phyloP scores from a whole-genome alignment of 2,329 filamentous ascomycete genomes.

The Zelopaecilomyces penicillatus region DNA sequence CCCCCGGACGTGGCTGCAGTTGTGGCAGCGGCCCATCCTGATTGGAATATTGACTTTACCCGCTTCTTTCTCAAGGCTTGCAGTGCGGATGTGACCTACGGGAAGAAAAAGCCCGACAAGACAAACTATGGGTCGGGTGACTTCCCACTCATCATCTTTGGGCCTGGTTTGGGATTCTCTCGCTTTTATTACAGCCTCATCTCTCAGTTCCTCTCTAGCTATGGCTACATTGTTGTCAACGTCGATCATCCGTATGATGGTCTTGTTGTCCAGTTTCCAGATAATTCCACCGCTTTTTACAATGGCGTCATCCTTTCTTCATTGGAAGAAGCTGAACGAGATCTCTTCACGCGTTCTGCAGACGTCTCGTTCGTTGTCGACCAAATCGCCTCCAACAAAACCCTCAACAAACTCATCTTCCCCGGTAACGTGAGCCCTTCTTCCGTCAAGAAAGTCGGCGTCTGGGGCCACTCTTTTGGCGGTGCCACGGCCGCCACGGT shows the following conservation, averaged over 20 bases:
- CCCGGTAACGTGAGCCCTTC: not conserved
- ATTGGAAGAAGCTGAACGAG: not conserved
- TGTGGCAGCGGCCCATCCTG: not conserved
- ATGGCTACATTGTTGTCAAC: conserved; percentile 4
- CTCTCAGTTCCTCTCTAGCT: conserved; percentile 4
- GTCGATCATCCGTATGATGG: conserved; percentile 2
- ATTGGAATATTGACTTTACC: conserved; percentile 1
- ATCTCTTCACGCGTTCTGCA: not conserved
- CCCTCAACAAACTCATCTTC: conserved; percentile 2
- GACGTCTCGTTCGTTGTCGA: conserved; percentile 4
- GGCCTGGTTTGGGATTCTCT: not conserved
- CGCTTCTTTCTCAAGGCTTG: conserved; percentile 2
- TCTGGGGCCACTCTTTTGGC: conserved; percentile 8
- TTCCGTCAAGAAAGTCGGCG: conserved; percentile 1
- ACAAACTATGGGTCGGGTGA: not conserved
- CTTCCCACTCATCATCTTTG: conserved; percentile 4
- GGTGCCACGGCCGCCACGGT: conserved; percentile 4
- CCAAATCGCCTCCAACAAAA: conserved; percentile 2
- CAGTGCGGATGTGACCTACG: conserved; percentile 4
- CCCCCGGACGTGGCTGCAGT: not conserved
- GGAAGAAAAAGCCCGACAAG: not conserved
- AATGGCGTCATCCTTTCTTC: not conserved
- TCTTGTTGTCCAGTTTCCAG: conserved; percentile 1
- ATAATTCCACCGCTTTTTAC: not conserved
- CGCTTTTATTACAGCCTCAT: conserved; percentile 5